Evolutionary conservation across 2,329 filamentous ascomycete genomes (phyloP).

Genomic region (Parastagonospora avenae): DNA sequence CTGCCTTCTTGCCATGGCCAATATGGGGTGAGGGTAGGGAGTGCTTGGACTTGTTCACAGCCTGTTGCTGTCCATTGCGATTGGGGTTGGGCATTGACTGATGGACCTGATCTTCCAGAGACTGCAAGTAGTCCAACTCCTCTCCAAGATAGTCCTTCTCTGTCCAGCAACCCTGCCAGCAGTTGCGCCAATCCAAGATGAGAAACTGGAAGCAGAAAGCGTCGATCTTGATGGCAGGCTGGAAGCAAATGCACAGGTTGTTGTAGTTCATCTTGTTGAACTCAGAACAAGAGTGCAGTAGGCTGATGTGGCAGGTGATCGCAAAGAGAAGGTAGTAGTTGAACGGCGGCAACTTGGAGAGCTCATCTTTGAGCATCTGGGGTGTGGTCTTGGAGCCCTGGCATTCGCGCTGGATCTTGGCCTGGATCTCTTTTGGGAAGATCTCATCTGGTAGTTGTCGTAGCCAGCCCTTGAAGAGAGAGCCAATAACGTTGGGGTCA

Average conservation of each 20-base stretch:
- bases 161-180: slow-evolving; percentile 95
- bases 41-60: slow-evolving; percentile 30
- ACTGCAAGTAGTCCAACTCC: slow-evolving; percentile 38
- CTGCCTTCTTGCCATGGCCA: slow-evolving; percentile 31
- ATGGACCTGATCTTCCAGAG: slow-evolving; percentile 21
- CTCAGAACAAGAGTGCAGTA: slow-evolving; percentile 87
- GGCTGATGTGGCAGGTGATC: slow-evolving; percentile 92
- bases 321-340: slow-evolving; percentile 98
- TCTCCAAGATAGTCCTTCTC: slow-evolving; percentile 69
- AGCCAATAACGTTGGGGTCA: slow-evolving; percentile 95
- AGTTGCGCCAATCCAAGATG: slow-evolving; percentile 93
- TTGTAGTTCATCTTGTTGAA: slow-evolving; percentile 99
- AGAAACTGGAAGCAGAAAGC: slow-evolving; percentile 94
- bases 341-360: slow-evolving; percentile 92
- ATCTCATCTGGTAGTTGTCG: slow-evolving; percentile 93
- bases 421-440: slow-evolving; percentile 83
- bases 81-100: slow-evolving; percentile 25
- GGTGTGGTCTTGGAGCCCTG: slow-evolving; percentile 79
- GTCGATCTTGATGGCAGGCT: slow-evolving; percentile 96
- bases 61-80: slow-evolving; percentile 33
- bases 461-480: slow-evolving; percentile 95
- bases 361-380: slow-evolving; percentile 84
- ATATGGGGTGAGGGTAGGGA: slow-evolving; percentile 31
- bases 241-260: slow-evolving; percentile 95
- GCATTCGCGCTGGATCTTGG: slow-evolving; percentile 79